Conservation (phyloP, 1,284 basidiomycete species). For the Austroboletus niveus region DNA sequence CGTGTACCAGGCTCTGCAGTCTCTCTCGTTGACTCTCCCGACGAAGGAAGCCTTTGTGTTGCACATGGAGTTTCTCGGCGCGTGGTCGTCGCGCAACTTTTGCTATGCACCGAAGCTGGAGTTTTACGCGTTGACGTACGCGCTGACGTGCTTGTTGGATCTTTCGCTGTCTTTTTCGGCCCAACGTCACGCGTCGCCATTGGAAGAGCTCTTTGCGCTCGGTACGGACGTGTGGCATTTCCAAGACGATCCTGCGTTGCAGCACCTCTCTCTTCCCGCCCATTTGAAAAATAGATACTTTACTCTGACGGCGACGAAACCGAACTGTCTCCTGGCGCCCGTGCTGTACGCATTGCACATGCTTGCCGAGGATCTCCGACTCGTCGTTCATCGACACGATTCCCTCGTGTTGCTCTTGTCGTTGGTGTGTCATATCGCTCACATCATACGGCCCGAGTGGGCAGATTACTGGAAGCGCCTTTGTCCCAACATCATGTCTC, state of each 20-base stretch:
- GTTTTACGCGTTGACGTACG: conserved; percentile 52
- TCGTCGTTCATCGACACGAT: conserved; percentile 52
- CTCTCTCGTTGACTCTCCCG: conserved; percentile 60
- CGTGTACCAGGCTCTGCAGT: conserved; percentile 57
- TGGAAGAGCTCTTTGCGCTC: conserved; percentile 33
- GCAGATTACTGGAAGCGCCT: conserved; percentile 85
- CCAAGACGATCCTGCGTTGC: conserved; percentile 57
- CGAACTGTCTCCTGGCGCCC: conserved; percentile 46
- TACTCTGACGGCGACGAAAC: conserved; percentile 23
- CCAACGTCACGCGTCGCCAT: conserved; percentile 2
- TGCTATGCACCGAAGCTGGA: conserved; percentile 46
- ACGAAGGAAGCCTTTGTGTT: conserved; percentile 52
- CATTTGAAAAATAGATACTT: conserved; percentile 26
- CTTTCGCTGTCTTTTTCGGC: conserved; percentile 31
- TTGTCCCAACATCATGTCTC: conserved; percentile 54
- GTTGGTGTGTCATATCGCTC: conserved; percentile 67
- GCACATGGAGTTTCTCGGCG: conserved; percentile 54
- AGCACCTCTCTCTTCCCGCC: conserved; percentile 43
- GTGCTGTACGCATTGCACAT: conserved; percentile 73
- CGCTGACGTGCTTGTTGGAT: conserved; percentile 51
- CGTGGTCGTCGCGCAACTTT: conserved; percentile 49
- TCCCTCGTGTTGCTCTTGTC: conserved; percentile 61
- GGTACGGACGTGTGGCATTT: conserved; percentile 46
- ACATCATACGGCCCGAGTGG: conserved; percentile 74
- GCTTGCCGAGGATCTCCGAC: conserved; percentile 67